These are phyloP conservation scores for Soucietia sequanensis DNA, from an alignment of 805 yeast genomes.

Conservation along the genomic window DNA sequence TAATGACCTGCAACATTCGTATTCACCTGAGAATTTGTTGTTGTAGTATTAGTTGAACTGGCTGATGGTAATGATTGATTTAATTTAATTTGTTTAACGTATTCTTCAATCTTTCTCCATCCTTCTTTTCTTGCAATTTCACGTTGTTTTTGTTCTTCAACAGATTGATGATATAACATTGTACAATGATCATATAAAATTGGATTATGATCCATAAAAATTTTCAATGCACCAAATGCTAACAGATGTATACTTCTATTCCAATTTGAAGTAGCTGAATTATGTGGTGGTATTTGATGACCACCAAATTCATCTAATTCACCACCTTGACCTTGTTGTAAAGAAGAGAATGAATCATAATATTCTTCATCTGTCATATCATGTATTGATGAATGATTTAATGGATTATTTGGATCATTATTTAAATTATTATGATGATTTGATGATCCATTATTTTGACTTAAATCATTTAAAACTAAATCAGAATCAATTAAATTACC, in stretches of 20 bases:
- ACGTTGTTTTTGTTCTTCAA: conserved; percentile 68
- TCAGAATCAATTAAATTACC: conserved; percentile 41
- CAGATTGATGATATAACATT: conserved; percentile 75
- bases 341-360: conserved; percentile 39
- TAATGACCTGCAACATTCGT: conserved; percentile 1
- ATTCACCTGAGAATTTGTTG: background rate
- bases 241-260: conserved; percentile 88
- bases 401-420: conserved; percentile 23
- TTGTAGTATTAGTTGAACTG: too few relatives aligned
- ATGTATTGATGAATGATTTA: conserved; percentile 19
- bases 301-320: conserved; percentile 34
- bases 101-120: conserved; percentile 68
- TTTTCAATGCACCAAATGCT: conserved; percentile 87
- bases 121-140: conserved; percentile 62
- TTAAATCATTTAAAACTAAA: conserved; percentile 28
- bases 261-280: conserved; percentile 69
- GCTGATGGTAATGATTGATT: too few relatives aligned
- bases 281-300: conserved; percentile 38
- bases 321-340: conserved; percentile 20
- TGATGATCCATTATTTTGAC: conserved; percentile 12
- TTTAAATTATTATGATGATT: conserved; percentile 10
- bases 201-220: conserved; percentile 91
- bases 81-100: conserved; percentile 40
- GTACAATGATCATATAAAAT: conserved; percentile 90
- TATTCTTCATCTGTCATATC: conserved; percentile 46